phyloP scores from a whole-genome alignment of 108 stramenopile species.

The Cylindrotheca closterium region DNA sequence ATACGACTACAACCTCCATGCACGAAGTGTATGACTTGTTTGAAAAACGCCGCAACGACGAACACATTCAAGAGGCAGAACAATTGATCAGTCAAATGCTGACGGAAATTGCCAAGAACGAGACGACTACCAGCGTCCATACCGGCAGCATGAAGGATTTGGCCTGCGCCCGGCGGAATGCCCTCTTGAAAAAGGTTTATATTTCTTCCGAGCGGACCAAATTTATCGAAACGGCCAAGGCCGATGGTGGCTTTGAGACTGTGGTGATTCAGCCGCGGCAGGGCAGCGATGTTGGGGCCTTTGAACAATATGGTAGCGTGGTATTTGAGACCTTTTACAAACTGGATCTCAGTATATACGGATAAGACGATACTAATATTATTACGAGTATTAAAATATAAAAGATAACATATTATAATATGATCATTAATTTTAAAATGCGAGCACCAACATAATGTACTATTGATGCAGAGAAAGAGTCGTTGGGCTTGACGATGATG shows the following conservation, averaged over 20 bases:
- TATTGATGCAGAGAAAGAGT: too few species aligned
- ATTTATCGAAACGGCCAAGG: neutral
- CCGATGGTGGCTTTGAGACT: neutral
- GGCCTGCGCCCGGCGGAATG: neutral
- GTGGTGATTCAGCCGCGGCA: neutral
- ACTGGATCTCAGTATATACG: neutral
- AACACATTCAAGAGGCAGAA: neutral
- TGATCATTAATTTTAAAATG: too few species aligned
- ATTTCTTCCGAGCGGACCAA: neutral
- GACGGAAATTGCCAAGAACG: neutral
- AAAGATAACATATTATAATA: too few species aligned
- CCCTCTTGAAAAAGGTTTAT: neutral
- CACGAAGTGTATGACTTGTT: neutral
- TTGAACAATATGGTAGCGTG: neutral
- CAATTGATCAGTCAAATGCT: neutral
- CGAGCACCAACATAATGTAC: too few species aligned
- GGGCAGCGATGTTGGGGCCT: neutral
- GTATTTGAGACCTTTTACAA: neutral
- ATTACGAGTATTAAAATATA: too few species aligned
- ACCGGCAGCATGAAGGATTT: neutral
- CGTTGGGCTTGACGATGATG: too few species aligned
- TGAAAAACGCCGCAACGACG: neutral
- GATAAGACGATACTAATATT: too few species aligned
- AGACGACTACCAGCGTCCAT: neutral
- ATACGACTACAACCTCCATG: neutral